Conservation (phyloP, 768 basidiomycete species). For the Clitopilus passeckerianus region DNA sequence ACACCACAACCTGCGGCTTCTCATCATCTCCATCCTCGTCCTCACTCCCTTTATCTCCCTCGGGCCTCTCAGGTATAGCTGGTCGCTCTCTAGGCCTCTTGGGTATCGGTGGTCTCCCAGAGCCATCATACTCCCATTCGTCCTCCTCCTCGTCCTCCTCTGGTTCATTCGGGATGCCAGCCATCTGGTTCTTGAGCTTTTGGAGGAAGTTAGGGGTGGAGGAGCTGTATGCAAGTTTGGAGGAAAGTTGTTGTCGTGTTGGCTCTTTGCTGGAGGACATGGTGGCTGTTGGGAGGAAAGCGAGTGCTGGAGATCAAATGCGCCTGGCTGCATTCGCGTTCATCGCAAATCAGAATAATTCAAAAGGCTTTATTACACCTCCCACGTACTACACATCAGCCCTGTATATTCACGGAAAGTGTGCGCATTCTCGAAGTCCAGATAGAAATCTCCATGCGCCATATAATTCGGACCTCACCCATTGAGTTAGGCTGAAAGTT, state of each 20-base stretch:
- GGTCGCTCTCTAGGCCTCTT: constrained; percentile 40
- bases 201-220: constrained; percentile 61
- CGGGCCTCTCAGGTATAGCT: constrained; percentile 63
- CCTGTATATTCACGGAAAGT: no score
- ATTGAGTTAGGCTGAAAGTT: background rate
- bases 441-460: no score
- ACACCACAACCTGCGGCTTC: constrained; percentile 83
- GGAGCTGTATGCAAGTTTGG: constrained; percentile 59
- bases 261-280: constrained; percentile 43
- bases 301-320: background rate
- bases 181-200: constrained; percentile 58
- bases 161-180: constrained; percentile 46
- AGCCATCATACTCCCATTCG: constrained; percentile 62
- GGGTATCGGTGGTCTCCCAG: constrained; percentile 71
- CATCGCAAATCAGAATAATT: no score
- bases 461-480: no score
- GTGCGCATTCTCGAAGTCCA: no score
- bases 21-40: constrained; percentile 74
- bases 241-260: constrained; percentile 67
- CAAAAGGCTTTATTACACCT: no score
- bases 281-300: constrained; percentile 13
- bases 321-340: background rate
- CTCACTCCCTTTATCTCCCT: constrained; percentile 65
- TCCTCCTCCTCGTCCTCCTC: constrained; percentile 40
- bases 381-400: no score